These are phyloP conservation scores for Kalmusia sp. DNA, from an alignment of 2,329 filamentous ascomycete genomes.

Conservation along the genomic window DNA sequence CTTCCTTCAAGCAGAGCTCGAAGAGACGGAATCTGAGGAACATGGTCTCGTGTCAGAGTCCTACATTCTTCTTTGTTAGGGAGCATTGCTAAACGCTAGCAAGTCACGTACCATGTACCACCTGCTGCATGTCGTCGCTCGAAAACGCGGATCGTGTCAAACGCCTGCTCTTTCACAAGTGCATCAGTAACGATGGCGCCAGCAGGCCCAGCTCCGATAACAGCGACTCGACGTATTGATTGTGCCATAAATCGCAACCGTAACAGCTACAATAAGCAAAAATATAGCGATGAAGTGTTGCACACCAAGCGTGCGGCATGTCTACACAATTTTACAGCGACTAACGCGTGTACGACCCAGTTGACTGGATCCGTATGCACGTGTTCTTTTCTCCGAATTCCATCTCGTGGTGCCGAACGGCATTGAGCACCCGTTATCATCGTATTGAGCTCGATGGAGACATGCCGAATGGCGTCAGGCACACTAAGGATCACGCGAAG, in stretches of 20 bases:
- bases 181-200: neutral
- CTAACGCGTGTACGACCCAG: neutral
- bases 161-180: neutral
- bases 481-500: neutral
- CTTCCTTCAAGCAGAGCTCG: neutral
- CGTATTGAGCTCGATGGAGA: neutral
- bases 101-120: neutral
- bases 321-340: neutral
- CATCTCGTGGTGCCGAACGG: neutral
- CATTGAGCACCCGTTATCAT: too few relatives aligned
- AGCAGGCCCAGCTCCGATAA: neutral
- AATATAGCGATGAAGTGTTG: neutral
- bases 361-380: neutral
- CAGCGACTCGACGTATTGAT: neutral
- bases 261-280: neutral
- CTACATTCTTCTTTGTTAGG: neutral
- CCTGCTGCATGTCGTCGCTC: neutral
- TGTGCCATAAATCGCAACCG: neutral
- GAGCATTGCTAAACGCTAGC: too few relatives aligned
- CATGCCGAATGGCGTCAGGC: neutral
- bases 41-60: neutral
- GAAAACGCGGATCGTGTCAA: neutral
- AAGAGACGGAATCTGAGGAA: neutral
- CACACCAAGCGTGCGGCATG: neutral
- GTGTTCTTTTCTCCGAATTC: neutral